These are phyloP conservation scores for Cyberlindnera subsufficiens DNA, from an alignment of 805 yeast genomes.

Conservation along the genomic window DNA sequence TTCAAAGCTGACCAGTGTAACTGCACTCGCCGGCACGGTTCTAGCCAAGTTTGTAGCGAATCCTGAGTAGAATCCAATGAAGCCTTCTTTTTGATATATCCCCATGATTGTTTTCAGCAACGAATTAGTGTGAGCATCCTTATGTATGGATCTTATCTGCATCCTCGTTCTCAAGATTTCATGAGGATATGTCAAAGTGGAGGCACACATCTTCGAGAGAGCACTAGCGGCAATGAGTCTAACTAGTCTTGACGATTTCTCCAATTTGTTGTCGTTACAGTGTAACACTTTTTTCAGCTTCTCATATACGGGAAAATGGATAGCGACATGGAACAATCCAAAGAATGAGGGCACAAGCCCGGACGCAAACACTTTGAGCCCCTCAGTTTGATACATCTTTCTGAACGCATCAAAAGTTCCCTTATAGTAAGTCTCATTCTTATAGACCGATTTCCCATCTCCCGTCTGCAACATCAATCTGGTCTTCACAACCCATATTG, in stretches of 20 bases:
- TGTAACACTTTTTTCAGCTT: constrained; percentile 54
- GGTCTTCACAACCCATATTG: constrained; percentile 97
- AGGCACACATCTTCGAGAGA: constrained; percentile 81
- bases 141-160: constrained; percentile 47
- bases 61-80: constrained; percentile 84
- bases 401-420: constrained; percentile 82
- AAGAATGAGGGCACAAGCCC: constrained; percentile 88
- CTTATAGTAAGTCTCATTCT: constrained; percentile 39
- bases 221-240: constrained; percentile 64
- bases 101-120: constrained; percentile 19
- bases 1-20: constrained; percentile 91
- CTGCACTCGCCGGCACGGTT: constrained; percentile 93
- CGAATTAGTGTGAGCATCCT: constrained; percentile 8
- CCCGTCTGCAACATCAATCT: constrained; percentile 80
- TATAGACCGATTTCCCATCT: constrained; percentile 13
- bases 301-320: constrained; percentile 94
- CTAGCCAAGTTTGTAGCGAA: constrained; percentile 79
- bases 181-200: constrained; percentile 89
- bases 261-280: constrained; percentile 19
- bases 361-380: constrained; percentile 73
- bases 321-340: constrained; percentile 90
- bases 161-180: constrained; percentile 89
- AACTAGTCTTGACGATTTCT: constrained; percentile 25
- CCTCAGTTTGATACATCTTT: constrained; percentile 76
- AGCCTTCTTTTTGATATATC: constrained; percentile 58